These are phyloP conservation scores for Candida coquimbonensis DNA, from an alignment of 805 yeast genomes.

Conservation along the genomic window DNA sequence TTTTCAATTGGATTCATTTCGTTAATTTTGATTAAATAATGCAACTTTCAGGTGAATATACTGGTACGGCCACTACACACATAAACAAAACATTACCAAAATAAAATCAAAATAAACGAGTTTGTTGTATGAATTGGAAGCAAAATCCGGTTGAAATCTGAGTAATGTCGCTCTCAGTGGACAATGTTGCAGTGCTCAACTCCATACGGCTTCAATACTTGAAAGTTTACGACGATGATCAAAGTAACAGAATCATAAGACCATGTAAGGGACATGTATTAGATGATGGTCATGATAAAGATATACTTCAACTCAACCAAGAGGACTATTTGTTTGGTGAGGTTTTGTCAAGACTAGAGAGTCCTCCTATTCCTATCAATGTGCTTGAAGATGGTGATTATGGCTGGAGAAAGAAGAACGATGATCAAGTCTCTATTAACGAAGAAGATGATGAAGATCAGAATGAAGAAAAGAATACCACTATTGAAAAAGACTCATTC, in stretches of 20 bases:
- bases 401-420: slow-evolving; percentile 2
- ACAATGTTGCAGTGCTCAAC: slow-evolving; percentile 11
- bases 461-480: background rate
- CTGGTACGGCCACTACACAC: background rate
- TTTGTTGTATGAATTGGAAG: too few species aligned
- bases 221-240: slow-evolving; percentile 16
- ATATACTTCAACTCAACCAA: background rate
- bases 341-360: slow-evolving; percentile 15
- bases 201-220: slow-evolving; percentile 19
- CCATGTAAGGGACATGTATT: slow-evolving; percentile 9
- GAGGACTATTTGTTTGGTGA: slow-evolving; percentile 6
- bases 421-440: background rate
- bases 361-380: slow-evolving; percentile 26
- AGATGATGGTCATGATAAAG: background rate
- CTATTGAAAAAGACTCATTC: background rate
- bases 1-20: too few species aligned
- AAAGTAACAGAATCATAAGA: slow-evolving; percentile 18
- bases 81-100: background rate
- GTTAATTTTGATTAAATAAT: too few species aligned
- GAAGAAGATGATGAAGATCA: background rate
- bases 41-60: background rate
- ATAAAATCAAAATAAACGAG: too few species aligned
- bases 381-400: slow-evolving; percentile 17
- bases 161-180: slow-evolving; percentile 16
- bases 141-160: too few species aligned